Evolutionary conservation across 164 flowering plant species (phyloP).

Genomic region (Aristolochia fimbriata): DNA sequence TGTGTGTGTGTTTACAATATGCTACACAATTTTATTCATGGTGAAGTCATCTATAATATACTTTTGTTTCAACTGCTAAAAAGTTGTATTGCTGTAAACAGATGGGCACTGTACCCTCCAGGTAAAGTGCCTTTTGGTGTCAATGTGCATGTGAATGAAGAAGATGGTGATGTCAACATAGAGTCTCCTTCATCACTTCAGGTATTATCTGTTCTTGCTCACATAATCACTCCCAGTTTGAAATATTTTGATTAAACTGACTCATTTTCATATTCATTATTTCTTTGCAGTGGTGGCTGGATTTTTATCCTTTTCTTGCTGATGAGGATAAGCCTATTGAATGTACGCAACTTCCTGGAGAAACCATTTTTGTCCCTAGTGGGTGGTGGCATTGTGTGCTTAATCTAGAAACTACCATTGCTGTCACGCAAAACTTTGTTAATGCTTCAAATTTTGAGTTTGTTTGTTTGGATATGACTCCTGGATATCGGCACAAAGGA

Average conservation of each 20-base stretch:
- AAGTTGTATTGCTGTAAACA: slow-evolving; percentile 13
- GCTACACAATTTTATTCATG: background rate
- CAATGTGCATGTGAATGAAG: slow-evolving; percentile 89
- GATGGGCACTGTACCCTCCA: slow-evolving; percentile 99
- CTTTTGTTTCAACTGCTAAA: background rate
- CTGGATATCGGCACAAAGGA: slow-evolving; percentile 91
- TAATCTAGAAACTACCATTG: slow-evolving; percentile 81
- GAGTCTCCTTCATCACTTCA: slow-evolving; percentile 88
- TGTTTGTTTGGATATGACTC: slow-evolving; percentile 95
- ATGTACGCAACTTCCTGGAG: slow-evolving; percentile 91
- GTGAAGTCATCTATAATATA: background rate
- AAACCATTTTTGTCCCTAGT: slow-evolving; percentile 94
- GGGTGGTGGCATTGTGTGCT: slow-evolving; percentile 99
- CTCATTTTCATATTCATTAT: background rate
- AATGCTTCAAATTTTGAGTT: slow-evolving; percentile 79
- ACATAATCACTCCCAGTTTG: background rate
- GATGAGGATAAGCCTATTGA: slow-evolving; percentile 91
- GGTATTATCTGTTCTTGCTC: slow-evolving; percentile 27
- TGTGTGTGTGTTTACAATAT: background rate
- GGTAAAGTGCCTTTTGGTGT: slow-evolving; percentile 93
- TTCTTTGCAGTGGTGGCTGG: slow-evolving; percentile 92
- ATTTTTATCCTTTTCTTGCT: slow-evolving; percentile 84
- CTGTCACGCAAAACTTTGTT: slow-evolving; percentile 95
- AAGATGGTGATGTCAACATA: slow-evolving; percentile 88
- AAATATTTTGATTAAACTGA: background rate